Conservation (phyloP, 257 asterid genomes). For the Nemophila menziesii region DNA sequence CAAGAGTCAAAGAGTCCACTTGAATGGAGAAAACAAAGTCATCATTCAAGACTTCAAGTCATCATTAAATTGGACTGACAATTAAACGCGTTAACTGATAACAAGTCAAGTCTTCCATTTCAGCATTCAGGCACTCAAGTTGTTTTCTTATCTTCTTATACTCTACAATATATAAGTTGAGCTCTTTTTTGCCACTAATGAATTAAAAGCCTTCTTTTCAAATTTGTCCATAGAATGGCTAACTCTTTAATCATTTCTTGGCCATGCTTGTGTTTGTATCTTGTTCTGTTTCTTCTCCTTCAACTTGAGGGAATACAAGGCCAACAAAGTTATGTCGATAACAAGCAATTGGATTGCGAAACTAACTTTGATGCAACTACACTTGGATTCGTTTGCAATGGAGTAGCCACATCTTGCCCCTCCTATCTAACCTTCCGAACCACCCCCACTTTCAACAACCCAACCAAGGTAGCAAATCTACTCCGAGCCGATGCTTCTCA, state of each 20-base stretch:
- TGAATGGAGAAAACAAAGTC: no score
- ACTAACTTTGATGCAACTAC: slow-evolving; percentile 18
- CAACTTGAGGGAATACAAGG: slow-evolving; percentile 12
- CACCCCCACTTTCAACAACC: slow-evolving; percentile 31
- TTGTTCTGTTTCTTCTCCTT: neutral
- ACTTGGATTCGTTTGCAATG: slow-evolving; percentile 38
- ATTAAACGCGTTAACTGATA: no score
- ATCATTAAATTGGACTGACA: no score
- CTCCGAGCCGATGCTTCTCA: slow-evolving; percentile 29
- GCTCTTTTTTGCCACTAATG: no score
- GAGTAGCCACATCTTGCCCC: slow-evolving; percentile 26
- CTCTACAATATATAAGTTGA: no score
- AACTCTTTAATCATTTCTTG: no score
- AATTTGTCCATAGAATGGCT: neutral
- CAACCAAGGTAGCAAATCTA: slow-evolving; percentile 27
- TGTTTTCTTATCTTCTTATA: no score
- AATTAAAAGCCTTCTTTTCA: no score
- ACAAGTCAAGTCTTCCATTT: no score
- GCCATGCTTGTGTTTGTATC: neutral
- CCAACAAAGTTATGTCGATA: slow-evolving; percentile 40
- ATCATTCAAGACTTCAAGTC: no score
- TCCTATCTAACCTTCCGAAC: slow-evolving; percentile 50
- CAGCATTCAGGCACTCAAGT: no score
- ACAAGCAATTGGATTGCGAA: slow-evolving; percentile 37
- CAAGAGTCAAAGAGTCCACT: no score